These are phyloP conservation scores for Clarireedia hainanense DNA, from an alignment of 2,329 filamentous ascomycete genomes.

Conservation along the genomic window DNA sequence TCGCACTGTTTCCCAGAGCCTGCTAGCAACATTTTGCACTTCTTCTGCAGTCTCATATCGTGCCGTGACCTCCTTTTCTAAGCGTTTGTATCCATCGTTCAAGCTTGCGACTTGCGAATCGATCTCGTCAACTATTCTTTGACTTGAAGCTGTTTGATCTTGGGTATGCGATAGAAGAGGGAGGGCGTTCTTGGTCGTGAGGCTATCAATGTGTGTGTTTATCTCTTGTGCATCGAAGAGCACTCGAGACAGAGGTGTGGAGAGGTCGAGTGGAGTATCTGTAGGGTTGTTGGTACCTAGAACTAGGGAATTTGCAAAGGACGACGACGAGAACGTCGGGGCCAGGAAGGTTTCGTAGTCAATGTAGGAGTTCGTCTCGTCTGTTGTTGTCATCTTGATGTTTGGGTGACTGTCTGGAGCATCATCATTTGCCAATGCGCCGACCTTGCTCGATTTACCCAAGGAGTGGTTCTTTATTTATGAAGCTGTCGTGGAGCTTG, in stretches of 20 bases:
- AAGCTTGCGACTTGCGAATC: conserved; percentile 73
- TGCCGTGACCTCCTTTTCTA: conserved; percentile 78
- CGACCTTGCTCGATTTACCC: too few species aligned
- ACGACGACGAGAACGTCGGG: conserved; percentile 69
- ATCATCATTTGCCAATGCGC: not conserved
- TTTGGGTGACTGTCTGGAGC: not conserved
- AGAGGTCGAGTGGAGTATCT: conserved; percentile 85
- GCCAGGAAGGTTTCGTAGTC: conserved; percentile 90
- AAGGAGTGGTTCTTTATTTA: not conserved
- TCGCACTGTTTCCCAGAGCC: conserved; percentile 72
- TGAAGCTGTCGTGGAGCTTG: conserved; percentile 8
- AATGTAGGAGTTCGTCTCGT: conserved; percentile 74
- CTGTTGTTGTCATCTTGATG: conserved; percentile 25
- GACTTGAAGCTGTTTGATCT: conserved; percentile 64
- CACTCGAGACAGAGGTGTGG: conserved; percentile 85
- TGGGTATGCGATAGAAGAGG: conserved; percentile 74
- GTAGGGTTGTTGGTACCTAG: conserved; percentile 85
- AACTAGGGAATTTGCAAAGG: conserved; percentile 84
- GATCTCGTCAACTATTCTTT: conserved; percentile 64
- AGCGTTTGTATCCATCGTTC: conserved; percentile 74
- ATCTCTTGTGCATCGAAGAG: conserved; percentile 97
- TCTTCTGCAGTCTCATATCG: conserved; percentile 82
- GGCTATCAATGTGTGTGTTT: conserved; percentile 85
- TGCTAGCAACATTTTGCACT: conserved; percentile 66
- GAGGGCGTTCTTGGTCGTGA: conserved; percentile 77